phyloP scores from a whole-genome alignment of 2,329 filamentous ascomycete genomes.

The Ascosphaera aggregata region DNA sequence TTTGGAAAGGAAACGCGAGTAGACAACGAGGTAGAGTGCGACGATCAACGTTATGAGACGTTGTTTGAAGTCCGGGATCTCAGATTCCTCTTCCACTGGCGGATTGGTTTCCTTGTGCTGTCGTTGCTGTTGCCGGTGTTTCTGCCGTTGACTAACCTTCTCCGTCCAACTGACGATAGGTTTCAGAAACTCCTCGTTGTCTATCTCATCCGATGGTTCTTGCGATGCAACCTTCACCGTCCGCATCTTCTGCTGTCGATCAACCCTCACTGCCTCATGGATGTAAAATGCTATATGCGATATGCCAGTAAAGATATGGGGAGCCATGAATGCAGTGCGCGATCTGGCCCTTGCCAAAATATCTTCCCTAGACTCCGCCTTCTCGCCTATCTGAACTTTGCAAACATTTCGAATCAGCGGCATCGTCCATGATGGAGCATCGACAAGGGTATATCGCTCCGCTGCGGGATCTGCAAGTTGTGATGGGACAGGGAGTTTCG shows the following conservation, averaged over 20 bases:
- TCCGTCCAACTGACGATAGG: too few relatives aligned
- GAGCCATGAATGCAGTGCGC: conserved; percentile 31
- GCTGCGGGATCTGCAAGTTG: too few relatives aligned
- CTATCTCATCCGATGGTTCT: conserved; percentile 21
- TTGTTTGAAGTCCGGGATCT: conserved; percentile 20
- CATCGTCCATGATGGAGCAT: conserved; percentile 42
- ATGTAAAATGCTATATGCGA: conserved; percentile 30
- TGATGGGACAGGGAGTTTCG: too few relatives aligned
- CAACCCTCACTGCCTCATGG: conserved; percentile 25
- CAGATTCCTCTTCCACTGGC: too few relatives aligned
- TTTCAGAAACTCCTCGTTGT: conserved; percentile 20
- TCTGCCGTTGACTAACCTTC: too few relatives aligned
- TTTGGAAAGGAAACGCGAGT: conserved; percentile 15
- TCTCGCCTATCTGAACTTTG: too few relatives aligned
- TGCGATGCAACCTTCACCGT: conserved; percentile 13
- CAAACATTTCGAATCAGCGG: conserved; percentile 44
- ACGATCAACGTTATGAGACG: conserved; percentile 17
- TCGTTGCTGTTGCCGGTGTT: too few relatives aligned
- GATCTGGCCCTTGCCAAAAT: too few relatives aligned
- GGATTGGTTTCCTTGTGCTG: too few relatives aligned
- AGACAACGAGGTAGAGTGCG: conserved; percentile 21
- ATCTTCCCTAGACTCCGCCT: too few relatives aligned
- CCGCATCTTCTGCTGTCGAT: conserved; percentile 15
- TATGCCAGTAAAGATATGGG: conserved; percentile 52
- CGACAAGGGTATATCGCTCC: too few relatives aligned